Evolutionary conservation across 2,329 filamentous ascomycete genomes (phyloP).

Genomic region (Fusarium sp.): DNA sequence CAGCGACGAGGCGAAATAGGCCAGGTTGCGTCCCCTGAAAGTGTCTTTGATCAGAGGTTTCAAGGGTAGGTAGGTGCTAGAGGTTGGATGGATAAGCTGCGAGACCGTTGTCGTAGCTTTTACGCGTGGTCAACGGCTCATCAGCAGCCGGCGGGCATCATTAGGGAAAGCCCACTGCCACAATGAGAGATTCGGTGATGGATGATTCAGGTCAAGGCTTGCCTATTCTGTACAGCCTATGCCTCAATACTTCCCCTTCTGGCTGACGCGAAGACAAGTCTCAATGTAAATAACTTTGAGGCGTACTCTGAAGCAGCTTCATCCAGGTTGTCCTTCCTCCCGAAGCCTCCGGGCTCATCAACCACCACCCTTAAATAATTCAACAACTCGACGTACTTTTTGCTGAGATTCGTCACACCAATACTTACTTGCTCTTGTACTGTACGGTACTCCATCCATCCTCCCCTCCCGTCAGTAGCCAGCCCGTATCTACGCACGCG

Average conservation of each 20-base stretch:
- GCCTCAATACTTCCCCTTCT: neutral
- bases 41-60: neutral
- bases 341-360: constrained; percentile 23
- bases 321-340: constrained; percentile 11
- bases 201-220: neutral
- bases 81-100: neutral
- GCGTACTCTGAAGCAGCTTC: neutral
- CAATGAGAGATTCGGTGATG: neutral
- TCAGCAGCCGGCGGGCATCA: neutral
- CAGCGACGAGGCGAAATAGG: constrained; percentile 17
- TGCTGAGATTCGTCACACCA: neutral
- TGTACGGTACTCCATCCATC: neutral
- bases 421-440: neutral
- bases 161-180: neutral
- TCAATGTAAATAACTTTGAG: neutral
- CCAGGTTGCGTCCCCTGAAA: neutral
- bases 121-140: neutral
- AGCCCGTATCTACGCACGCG: constrained; percentile 1
- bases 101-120: neutral
- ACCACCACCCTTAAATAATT: neutral
- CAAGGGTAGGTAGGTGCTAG: neutral
- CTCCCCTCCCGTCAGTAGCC: neutral
- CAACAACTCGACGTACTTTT: neutral
- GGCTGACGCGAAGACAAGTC: neutral
- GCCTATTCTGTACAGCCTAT: neutral